Evolutionary conservation across 768 basidiomycete genomes (phyloP).

Genomic region (Pleurotus citrinopileatus): DNA sequence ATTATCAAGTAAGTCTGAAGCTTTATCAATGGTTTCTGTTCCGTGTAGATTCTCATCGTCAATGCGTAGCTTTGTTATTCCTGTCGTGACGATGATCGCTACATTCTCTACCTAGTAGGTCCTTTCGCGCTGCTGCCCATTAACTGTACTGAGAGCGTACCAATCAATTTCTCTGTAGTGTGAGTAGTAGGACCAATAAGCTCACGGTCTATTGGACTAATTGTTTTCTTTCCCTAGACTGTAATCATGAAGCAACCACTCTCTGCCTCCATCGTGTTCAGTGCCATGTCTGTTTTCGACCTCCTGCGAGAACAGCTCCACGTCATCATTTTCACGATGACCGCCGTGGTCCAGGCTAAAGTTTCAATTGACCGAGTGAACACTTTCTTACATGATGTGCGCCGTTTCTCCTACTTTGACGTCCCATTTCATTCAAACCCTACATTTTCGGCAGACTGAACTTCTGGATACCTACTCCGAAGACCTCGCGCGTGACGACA

Average conservation of each 20-base stretch:
- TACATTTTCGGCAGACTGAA: conserved; percentile 34
- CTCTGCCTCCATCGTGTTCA: conserved; percentile 42
- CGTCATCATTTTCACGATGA: conserved; percentile 30
- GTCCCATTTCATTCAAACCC: background rate
- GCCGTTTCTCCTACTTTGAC: conserved; percentile 4
- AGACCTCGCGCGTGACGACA: conserved; percentile 11
- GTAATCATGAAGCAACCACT: conserved; percentile 37
- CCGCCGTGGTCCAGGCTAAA: conserved; percentile 36
- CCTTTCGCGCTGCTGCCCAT: background rate
- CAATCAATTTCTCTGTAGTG: background rate
- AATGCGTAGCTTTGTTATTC: conserved; percentile 59
- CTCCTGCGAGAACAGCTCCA: conserved; percentile 51
- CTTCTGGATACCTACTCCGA: conserved; percentile 39
- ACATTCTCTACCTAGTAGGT: conserved; percentile 60
- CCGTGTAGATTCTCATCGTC: too few relatives aligned
- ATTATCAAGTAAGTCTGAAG: conserved; percentile 33
- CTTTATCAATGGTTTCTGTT: too few relatives aligned
- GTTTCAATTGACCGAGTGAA: conserved; percentile 60
- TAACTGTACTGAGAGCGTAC: background rate
- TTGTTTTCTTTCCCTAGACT: conserved; percentile 22
- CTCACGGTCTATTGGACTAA: background rate
- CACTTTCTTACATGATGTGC: conserved; percentile 36
- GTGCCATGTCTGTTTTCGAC: conserved; percentile 59
- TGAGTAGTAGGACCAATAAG: background rate
- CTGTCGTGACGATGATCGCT: conserved; percentile 61